A percentile compares a stretch with the other conserved stretches of the same genome.
Evolutionary conservation across 192 early-diverging fungal genomes (phyloP).

Genomic region (Kickxella alabastrina): DNA sequence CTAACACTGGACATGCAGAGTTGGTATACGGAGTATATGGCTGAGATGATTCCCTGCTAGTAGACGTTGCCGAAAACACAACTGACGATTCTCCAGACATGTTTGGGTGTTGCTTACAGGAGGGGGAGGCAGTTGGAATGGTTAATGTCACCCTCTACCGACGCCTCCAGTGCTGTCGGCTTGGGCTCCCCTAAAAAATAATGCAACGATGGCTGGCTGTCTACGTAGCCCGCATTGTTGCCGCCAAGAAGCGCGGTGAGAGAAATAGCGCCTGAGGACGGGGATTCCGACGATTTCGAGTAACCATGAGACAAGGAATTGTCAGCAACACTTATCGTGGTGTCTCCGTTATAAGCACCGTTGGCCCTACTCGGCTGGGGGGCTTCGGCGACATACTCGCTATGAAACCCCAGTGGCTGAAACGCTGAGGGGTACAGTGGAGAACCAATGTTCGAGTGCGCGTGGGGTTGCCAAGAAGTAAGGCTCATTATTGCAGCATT

Average conservation of each 20-base stretch:
- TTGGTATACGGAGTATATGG: constrained; percentile 15
- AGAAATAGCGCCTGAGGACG: background rate
- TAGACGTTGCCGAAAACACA: constrained; percentile 2
- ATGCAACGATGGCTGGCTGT: background rate
- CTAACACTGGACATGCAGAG: background rate
- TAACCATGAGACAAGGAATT: no score
- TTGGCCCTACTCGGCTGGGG: background rate
- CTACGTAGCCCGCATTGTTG: background rate
- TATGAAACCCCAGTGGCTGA: constrained; percentile 11
- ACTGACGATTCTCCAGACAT: background rate
- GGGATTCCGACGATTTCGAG: no score
- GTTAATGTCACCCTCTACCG: constrained; percentile 5
- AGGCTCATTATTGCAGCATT: constrained; percentile 43
- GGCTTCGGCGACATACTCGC: background rate
- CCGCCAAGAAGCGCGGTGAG: background rate
- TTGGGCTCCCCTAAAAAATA: constrained; percentile 36
- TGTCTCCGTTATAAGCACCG: no score
- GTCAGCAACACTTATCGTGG: no score
- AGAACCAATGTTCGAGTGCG: constrained; percentile 3
- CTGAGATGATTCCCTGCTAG: constrained; percentile 30
- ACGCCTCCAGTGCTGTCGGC: constrained; percentile 18
- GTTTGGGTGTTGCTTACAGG: no score
- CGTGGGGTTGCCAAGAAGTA: constrained; percentile 20
- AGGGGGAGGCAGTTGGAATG: no score
- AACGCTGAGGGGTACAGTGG: constrained; percentile 9